Conservation (phyloP, 768 basidiomycete species). For the Tricholoma furcatifolium region DNA sequence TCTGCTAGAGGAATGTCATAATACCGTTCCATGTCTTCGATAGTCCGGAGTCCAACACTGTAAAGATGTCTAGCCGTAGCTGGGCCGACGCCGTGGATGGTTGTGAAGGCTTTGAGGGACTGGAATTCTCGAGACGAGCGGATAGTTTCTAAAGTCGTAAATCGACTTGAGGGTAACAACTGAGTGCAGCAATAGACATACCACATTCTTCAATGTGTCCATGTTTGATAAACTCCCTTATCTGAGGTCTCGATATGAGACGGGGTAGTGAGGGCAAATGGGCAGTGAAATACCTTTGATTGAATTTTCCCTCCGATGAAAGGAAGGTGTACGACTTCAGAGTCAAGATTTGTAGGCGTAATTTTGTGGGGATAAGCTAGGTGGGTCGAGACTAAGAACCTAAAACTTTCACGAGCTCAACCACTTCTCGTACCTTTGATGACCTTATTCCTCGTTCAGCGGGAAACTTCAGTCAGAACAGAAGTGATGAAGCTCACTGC, state of each 20-base stretch:
- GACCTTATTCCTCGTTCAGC: conserved; percentile 27
- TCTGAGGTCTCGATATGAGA: conserved; percentile 32
- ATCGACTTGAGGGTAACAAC: background rate
- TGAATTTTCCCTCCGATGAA: conserved; percentile 50
- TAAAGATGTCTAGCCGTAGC: conserved; percentile 66
- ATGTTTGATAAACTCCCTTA: conserved; percentile 57
- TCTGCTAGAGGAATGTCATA: conserved; percentile 44
- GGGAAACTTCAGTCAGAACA: conserved; percentile 16
- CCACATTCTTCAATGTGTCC: conserved; percentile 63
- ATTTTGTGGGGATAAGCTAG: conserved; percentile 51
- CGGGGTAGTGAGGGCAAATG: background rate
- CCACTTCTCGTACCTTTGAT: conserved; percentile 42
- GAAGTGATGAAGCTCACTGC: conserved; percentile 41
- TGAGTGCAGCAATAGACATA: conserved; percentile 24
- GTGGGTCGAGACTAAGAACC: background rate
- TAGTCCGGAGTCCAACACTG: conserved; percentile 60
- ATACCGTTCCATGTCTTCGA: conserved; percentile 68
- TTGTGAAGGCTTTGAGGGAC: conserved; percentile 55
- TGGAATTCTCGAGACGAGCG: conserved; percentile 50
- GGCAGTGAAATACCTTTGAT: conserved; percentile 39
- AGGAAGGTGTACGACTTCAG: conserved; percentile 42
- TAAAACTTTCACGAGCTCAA: background rate
- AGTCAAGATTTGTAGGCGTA: conserved; percentile 31
- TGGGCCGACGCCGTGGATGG: conserved; percentile 75
- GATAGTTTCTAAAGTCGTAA: conserved; percentile 40